Conservation (phyloP, 1,284 basidiomycete genomes). For the Cryptococcus sp. region DNA sequence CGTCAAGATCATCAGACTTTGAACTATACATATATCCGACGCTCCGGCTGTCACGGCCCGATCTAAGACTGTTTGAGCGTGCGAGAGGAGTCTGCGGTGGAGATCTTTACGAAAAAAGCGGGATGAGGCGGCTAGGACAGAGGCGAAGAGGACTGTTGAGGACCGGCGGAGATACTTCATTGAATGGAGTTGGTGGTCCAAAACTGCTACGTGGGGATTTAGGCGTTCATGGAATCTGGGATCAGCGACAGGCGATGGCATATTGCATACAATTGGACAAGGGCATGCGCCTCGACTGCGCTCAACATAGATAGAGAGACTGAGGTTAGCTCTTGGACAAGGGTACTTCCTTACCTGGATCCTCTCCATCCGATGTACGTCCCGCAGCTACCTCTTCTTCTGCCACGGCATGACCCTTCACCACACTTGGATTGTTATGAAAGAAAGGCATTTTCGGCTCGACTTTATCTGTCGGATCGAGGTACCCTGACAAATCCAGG, state of each 20-base stretch:
- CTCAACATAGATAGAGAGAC: slow-evolving; percentile 22
- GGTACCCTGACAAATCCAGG: slow-evolving; percentile 24
- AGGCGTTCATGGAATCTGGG: slow-evolving; percentile 27
- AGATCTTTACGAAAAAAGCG: slow-evolving; percentile 31
- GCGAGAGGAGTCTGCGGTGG: slow-evolving; percentile 18
- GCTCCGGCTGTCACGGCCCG: slow-evolving; percentile 25
- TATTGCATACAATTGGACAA: slow-evolving; percentile 21
- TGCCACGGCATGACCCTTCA: background rate
- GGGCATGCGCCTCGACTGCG: slow-evolving; percentile 21
- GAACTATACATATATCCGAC: slow-evolving; percentile 28
- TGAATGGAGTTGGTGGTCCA: slow-evolving; percentile 32
- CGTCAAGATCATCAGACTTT: slow-evolving; percentile 34
- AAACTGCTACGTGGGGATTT: slow-evolving; percentile 27
- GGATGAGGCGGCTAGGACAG: slow-evolving; percentile 26
- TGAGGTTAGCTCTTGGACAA: slow-evolving; percentile 2
- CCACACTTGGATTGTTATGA: slow-evolving; percentile 11
- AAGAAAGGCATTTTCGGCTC: slow-evolving; percentile 19
- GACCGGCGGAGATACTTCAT: slow-evolving; percentile 25
- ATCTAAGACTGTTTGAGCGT: slow-evolving; percentile 30
- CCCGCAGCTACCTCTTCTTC: slow-evolving; percentile 1
- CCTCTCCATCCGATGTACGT: slow-evolving; percentile 9
- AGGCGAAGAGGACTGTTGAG: slow-evolving; percentile 27
- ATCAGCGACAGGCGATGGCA: slow-evolving; percentile 3
- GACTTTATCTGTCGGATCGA: slow-evolving; percentile 19
- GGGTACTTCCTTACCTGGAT: slow-evolving; percentile 11